Conservation (phyloP, 2,329 filamentous ascomycete species). For the Ophiocordyceps camponoti-saundersi region DNA sequence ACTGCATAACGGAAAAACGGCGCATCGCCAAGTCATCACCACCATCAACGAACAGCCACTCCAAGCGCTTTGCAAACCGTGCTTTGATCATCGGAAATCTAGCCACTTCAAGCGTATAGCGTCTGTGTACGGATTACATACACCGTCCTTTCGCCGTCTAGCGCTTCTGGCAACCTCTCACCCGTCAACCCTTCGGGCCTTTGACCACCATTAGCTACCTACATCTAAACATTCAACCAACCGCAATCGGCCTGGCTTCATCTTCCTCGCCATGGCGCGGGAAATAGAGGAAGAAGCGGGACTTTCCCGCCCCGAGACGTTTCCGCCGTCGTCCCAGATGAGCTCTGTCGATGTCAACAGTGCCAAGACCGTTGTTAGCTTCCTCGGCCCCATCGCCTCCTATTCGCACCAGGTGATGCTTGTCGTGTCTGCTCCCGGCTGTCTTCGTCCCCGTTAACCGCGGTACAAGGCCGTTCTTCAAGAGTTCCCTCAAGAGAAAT, state of each 20-base stretch:
- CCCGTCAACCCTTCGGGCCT: no score
- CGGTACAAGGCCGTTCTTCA: conserved; percentile 23
- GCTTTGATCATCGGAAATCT: neutral
- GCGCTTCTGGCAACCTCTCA: no score
- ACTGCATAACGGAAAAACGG: no score
- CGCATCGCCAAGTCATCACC: no score
- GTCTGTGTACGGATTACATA: no score
- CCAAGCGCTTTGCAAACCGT: neutral
- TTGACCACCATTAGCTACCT: no score
- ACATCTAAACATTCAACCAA: no score
- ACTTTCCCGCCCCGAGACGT: neutral
- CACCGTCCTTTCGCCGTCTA: no score
- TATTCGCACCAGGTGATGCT: conserved; percentile 31
- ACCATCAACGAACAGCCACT: no score
- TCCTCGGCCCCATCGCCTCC: conserved; percentile 30
- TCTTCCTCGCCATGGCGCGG: neutral
- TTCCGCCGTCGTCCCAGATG: neutral
- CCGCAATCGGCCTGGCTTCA: neutral
- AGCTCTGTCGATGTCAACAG: neutral
- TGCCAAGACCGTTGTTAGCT: conserved; percentile 26
- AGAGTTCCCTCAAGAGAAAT: conserved; percentile 29
- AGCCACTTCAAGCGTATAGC: neutral
- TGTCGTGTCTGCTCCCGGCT: neutral
- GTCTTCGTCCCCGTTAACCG: conserved; percentile 4
- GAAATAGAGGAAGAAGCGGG: neutral